These are phyloP conservation scores for Auricularia heimuer DNA, from an alignment of 768 basidiomycete species.

Conservation along the genomic window DNA sequence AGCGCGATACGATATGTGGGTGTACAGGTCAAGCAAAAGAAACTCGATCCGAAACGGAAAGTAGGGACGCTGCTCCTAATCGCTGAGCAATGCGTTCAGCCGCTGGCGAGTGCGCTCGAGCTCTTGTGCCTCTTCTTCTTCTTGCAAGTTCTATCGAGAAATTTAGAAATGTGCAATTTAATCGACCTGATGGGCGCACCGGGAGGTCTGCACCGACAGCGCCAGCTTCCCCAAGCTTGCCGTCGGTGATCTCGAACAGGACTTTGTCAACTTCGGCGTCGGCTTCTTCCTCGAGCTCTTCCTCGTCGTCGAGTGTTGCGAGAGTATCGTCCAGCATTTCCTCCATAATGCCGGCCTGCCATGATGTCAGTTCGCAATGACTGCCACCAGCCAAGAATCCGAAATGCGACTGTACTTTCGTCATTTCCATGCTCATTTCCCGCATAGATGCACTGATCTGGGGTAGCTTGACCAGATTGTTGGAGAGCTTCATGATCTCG, in stretches of 20 bases:
- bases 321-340: slow-evolving; percentile 96
- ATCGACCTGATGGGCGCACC: slow-evolving; percentile 31
- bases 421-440: slow-evolving; percentile 99
- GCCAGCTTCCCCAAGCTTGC: slow-evolving; percentile 85
- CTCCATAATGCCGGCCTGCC: slow-evolving; percentile 89
- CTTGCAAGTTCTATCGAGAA: slow-evolving; percentile 34
- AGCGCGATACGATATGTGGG: background rate
- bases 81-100: slow-evolving; percentile 75
- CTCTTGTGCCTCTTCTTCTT: slow-evolving; percentile 76
- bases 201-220: slow-evolving; percentile 62
- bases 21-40: background rate
- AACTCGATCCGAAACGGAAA: slow-evolving; percentile 13
- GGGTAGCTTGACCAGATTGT: slow-evolving; percentile 80
- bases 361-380: background rate
- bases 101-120: slow-evolving; percentile 89
- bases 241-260: slow-evolving; percentile 88
- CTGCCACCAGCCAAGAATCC: background rate
- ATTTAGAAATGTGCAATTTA: slow-evolving; percentile 5
- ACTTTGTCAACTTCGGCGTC: slow-evolving; percentile 97
- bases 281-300: slow-evolving; percentile 92
- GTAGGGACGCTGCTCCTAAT: slow-evolving; percentile 23
- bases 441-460: slow-evolving; percentile 90
- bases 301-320: slow-evolving; percentile 77
- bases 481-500: slow-evolving; percentile 98
- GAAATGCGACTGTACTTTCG: slow-evolving; percentile 51